Conservation (phyloP, 2,329 filamentous ascomycete genomes). For the Dryadomyces quercus-mongolicae region DNA sequence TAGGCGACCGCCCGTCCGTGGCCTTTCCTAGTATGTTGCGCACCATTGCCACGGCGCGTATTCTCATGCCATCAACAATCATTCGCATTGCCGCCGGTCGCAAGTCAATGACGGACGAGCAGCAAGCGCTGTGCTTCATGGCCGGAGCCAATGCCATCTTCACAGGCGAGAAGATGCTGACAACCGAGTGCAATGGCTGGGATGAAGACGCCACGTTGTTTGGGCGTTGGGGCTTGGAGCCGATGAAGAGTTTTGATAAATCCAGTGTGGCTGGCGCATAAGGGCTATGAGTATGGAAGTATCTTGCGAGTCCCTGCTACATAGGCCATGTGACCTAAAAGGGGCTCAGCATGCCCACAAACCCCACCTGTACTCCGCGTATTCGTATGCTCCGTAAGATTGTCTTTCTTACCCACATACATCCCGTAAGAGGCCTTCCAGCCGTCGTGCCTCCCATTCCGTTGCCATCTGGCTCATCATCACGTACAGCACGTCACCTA, state of each 20-base stretch:
- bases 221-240: conserved; percentile 65
- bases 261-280: too few relatives aligned
- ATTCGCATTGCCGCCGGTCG: conserved; percentile 77
- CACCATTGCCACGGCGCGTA: conserved; percentile 71
- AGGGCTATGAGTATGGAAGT: too few relatives aligned
- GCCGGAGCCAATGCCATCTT: conserved; percentile 91
- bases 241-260: conserved; percentile 46
- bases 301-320: too few relatives aligned
- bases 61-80: conserved; percentile 76
- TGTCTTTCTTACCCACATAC: too few relatives aligned
- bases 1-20: conserved; percentile 62
- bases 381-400: too few relatives aligned
- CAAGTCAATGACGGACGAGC: conserved; percentile 74
- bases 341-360: too few relatives aligned
- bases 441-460: too few relatives aligned
- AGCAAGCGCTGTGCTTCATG: conserved; percentile 82
- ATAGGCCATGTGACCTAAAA: too few relatives aligned
- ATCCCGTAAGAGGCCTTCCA: too few relatives aligned
- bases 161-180: conserved; percentile 86
- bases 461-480: too few relatives aligned
- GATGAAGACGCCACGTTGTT: conserved; percentile 82
- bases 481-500: too few relatives aligned
- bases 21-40: conserved; percentile 68
- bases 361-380: too few relatives aligned
- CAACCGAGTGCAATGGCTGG: conserved; percentile 83